Conservation (phyloP, 129 eudicot species). For the Gnaphalium uliginosum region DNA sequence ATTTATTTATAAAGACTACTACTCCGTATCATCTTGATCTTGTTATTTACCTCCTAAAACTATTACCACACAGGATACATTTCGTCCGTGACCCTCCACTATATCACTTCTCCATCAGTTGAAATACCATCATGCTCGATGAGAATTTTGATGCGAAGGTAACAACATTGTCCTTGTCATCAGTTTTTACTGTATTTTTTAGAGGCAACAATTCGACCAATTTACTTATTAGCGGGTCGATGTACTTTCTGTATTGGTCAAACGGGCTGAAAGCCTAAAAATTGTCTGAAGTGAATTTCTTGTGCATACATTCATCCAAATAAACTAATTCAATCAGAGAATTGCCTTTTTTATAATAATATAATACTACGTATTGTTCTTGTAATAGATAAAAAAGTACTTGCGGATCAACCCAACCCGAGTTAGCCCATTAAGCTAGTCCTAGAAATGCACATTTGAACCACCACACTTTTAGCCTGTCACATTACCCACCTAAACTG, state of each 20-base stretch:
- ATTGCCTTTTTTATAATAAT: too few species aligned
- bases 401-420: too few species aligned
- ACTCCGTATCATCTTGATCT: not conserved
- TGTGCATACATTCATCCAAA: not conserved
- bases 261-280: not conserved
- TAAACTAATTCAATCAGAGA: too few species aligned
- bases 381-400: too few species aligned
- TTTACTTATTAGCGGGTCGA: not conserved
- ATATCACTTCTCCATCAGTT: too few species aligned
- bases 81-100: slow-evolving; percentile 85
- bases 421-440: too few species aligned
- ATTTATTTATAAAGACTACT: not conserved
- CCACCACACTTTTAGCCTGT: too few species aligned
- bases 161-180: not conserved
- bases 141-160: slow-evolving; percentile 80
- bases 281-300: not conserved
- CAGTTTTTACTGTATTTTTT: not conserved
- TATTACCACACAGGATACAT: slow-evolving; percentile 55
- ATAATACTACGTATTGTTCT: too few species aligned
- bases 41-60: not conserved
- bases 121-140: slow-evolving; percentile 76
- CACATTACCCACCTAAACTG: too few species aligned
- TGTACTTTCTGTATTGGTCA: not conserved
- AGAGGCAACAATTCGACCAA: not conserved
- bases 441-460: too few species aligned